A percentile compares a stretch with the other conserved stretches of the same genome.
Conservation (phyloP, 1,284 basidiomycete genomes). For the Fomitopsis palustris region DNA sequence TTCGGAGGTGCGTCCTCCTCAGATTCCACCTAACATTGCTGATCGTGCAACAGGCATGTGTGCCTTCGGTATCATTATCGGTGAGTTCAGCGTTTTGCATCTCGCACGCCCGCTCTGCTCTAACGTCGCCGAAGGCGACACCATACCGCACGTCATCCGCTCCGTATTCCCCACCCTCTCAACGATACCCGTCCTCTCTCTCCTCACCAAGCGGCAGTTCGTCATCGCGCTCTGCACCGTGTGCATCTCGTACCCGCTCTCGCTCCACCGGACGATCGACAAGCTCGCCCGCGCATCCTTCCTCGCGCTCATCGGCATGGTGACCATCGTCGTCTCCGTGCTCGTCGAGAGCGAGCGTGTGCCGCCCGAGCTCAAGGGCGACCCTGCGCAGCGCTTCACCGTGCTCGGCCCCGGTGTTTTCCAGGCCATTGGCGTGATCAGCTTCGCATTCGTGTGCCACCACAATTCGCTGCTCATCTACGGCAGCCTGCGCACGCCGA, state of each 20-base stretch:
- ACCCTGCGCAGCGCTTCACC: constrained; percentile 66
- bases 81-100: constrained; percentile 24
- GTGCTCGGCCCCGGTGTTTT: constrained; percentile 78
- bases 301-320: constrained; percentile 89
- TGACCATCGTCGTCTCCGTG: constrained; percentile 89
- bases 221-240: constrained; percentile 84
- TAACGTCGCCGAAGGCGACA: constrained; percentile 68
- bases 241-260: constrained; percentile 91
- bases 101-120: constrained; percentile 38
- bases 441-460: constrained; percentile 93
- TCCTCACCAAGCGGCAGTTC: constrained; percentile 86
- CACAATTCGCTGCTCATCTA: constrained; percentile 95
- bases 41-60: constrained; percentile 70
- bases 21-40: background rate
- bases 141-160: constrained; percentile 92
- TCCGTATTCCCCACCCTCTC: constrained; percentile 80
- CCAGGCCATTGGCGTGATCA: constrained; percentile 93
- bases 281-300: constrained; percentile 92
- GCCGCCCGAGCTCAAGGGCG: constrained; percentile 77
- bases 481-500: constrained; percentile 88
- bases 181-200: constrained; percentile 64
- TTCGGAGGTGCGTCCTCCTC: constrained; percentile 68
- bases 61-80: constrained; percentile 92
- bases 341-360: constrained; percentile 84
- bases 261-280: constrained; percentile 95